phyloP scores from a whole-genome alignment of 352 stramenopile genomes.

The Phytophthora fragariaefolia region DNA sequence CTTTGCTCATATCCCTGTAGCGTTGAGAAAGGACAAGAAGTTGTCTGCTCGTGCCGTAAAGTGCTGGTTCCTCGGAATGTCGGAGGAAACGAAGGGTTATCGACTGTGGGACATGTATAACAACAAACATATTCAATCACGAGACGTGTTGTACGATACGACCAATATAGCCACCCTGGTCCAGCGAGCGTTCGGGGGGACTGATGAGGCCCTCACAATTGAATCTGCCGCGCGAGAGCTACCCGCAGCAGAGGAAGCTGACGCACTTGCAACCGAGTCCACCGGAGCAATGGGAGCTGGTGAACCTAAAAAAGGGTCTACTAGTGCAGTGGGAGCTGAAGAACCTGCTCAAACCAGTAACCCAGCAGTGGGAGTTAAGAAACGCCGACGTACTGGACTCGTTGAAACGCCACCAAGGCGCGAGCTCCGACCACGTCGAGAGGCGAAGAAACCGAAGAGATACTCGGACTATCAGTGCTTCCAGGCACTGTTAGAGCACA shows the following conservation, averaged over 20 bases:
- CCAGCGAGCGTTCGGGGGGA: constrained; percentile 1
- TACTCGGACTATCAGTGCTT: constrained; percentile 5
- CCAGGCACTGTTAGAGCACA: neutral
- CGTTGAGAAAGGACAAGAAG: constrained; percentile 11
- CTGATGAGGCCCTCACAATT: constrained; percentile 2
- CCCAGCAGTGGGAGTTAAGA: neutral
- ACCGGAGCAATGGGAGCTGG: neutral
- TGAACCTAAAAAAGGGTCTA: neutral
- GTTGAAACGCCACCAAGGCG: neutral
- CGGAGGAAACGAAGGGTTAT: constrained; percentile 16
- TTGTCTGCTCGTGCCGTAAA: constrained; percentile 8
- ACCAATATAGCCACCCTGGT: constrained; percentile 9
- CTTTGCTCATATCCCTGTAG: constrained; percentile 11
- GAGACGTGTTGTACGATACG: constrained; percentile 20
- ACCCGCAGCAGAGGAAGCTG: neutral
- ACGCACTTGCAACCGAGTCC: neutral
- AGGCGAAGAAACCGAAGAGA: neutral
- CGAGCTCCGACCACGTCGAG: neutral
- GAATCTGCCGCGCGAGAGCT: constrained; percentile 6
- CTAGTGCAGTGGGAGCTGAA: neutral
- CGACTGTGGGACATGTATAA: constrained; percentile 14
- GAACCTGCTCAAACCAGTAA: neutral
- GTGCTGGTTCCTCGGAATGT: constrained; percentile 9
- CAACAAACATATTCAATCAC: constrained; percentile 9
- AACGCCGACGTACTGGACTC: neutral